Base-by-base conservation (phyloP, 768 basidiomycete genomes). In the Sporobolomyces pararoseus region DNA sequence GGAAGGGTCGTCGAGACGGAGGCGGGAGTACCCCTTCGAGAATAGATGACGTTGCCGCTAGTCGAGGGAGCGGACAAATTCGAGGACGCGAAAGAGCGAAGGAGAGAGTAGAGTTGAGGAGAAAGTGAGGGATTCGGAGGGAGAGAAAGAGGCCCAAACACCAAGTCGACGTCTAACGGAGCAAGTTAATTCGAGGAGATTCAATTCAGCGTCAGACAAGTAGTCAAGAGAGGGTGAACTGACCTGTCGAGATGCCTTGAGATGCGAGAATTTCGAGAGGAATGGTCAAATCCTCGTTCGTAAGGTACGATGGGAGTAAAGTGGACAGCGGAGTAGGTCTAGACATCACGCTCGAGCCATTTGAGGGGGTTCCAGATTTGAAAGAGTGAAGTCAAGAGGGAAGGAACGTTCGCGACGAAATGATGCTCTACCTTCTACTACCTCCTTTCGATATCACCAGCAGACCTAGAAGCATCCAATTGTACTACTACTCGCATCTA, bases 41-140 rank as follows among this genome's bases (percentile, higher is more conserved):
- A 46, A 12, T 29, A 51, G 34, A 49, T 47, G 16, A 19, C 53
- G 1, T 34, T 46, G 2, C 23, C 34, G 66, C 90, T 90, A 2
- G 87, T 89, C 9, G 86, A 89, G 71, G 90, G 89, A 72, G 92
- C 91, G 90, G 90, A 92, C 76, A 83, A 84, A 69, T 91, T 90
- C 10, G 90, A 88, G 71, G 89, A 89, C 73, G 88, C 89, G 3
- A 77, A 83, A 0, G 88, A 1, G 27, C 90, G 31, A 90, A 66
- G 39, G 53, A 51, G 55, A 42, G 61, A 6, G 54, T 17, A 21
- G 32, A 49, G n/a, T 13, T 10, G 31, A 31, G 31, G 39, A 55
- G 47, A 16, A 10, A 69, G 62, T 52, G 25, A 34, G 31, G 47
- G 57, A 34, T 49, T 34, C 37, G 46, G 47, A 37, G 49, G 58